These are phyloP conservation scores for Botryotinia globosa DNA, from an alignment of 2,329 filamentous ascomycete species.

Conservation along the genomic window DNA sequence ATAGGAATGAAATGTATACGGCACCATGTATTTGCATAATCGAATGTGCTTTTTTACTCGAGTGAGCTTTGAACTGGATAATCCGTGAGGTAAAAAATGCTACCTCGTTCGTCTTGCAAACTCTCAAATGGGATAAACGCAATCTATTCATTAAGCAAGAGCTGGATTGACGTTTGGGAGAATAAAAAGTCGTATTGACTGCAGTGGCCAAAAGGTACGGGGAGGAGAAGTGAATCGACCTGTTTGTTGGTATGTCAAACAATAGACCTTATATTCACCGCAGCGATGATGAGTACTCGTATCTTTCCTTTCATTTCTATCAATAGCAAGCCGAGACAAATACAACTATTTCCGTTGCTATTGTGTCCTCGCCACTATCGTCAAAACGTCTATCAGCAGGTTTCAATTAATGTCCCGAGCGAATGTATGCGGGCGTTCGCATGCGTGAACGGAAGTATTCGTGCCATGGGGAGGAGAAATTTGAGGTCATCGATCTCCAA, in stretches of 20 bases:
- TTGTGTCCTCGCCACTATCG: neutral
- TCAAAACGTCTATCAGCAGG: neutral
- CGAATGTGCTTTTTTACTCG: neutral
- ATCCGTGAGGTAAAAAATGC: neutral
- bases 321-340: neutral
- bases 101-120: neutral
- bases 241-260: neutral
- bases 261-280: fast-evolving
- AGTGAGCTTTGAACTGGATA: neutral
- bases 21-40: neutral
- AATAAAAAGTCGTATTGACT: too few species aligned
- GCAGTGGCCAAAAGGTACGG: too few species aligned
- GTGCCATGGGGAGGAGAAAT: neutral
- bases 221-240: too few species aligned
- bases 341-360: neutral
- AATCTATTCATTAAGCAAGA: neutral
- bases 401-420: neutral
- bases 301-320: neutral
- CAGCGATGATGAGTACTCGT: neutral
- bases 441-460: neutral
- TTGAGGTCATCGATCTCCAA: neutral
- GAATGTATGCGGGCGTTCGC: neutral
- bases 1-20: neutral
- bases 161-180: neutral
- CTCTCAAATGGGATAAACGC: neutral